These are phyloP conservation scores for Wickerhamiella musiphila DNA, from an alignment of 805 yeast genomes.

Conservation along the genomic window DNA sequence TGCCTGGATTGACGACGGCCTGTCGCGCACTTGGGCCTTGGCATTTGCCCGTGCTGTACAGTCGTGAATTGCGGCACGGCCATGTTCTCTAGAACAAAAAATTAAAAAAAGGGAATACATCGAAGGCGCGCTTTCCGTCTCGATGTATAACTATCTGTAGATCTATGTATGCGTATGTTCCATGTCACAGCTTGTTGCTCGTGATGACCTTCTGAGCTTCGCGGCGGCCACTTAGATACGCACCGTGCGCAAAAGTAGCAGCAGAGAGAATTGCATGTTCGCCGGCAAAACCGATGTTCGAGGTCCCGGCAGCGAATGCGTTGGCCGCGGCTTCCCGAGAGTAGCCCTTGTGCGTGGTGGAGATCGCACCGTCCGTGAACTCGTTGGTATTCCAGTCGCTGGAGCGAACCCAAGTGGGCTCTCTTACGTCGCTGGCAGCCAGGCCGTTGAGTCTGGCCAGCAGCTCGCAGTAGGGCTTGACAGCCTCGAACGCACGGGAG, in stretches of 20 bases:
- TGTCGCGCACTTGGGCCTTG: conserved; percentile 68
- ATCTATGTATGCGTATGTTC: no score
- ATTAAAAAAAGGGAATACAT: neutral
- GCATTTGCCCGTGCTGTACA: conserved; percentile 35
- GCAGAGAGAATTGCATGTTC: conserved; percentile 75
- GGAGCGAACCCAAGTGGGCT: conserved; percentile 26
- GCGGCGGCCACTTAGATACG: conserved; percentile 57
- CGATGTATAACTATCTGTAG: no score
- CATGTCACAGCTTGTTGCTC: no score
- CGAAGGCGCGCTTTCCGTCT: no score
- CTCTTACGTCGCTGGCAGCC: conserved; percentile 12
- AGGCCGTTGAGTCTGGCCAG: conserved; percentile 16
- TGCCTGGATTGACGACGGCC: conserved; percentile 54
- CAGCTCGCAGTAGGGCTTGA: conserved; percentile 14
- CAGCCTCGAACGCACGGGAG: conserved; percentile 11
- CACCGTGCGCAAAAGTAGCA: conserved; percentile 82
- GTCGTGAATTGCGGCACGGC: conserved; percentile 2
- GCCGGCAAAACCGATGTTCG: conserved; percentile 59
- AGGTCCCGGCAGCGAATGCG: conserved; percentile 41
- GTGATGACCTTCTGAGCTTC: conserved; percentile 27
- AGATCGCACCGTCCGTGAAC: conserved; percentile 55
- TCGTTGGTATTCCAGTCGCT: conserved; percentile 58
- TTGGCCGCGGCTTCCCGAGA: conserved; percentile 47
- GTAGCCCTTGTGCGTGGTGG: conserved; percentile 49
- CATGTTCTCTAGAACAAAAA: neutral